These are phyloP conservation scores for Naganishia albida DNA, from an alignment of 1,284 basidiomycete genomes.

Conservation along the genomic window DNA sequence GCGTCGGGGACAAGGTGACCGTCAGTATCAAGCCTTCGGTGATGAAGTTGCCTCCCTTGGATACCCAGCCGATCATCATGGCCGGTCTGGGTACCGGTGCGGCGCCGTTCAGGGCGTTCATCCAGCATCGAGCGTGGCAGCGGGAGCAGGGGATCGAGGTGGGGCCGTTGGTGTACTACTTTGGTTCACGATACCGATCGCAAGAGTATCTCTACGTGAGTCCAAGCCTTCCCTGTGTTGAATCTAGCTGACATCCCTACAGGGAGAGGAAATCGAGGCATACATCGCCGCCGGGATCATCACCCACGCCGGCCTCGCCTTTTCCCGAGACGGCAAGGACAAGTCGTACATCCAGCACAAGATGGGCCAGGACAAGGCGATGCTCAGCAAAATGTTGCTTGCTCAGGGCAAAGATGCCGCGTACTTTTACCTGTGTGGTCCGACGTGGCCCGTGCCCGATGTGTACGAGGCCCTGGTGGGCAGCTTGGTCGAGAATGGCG, in stretches of 20 bases:
- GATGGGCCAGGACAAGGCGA: constrained; percentile 85
- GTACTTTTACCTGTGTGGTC: constrained; percentile 95
- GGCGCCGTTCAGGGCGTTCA: constrained; percentile 97
- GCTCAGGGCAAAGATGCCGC: constrained; percentile 59
- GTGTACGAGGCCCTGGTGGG: constrained; percentile 88
- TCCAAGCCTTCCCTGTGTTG: background rate
- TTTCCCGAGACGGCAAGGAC: constrained; percentile 87
- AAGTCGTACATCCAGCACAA: constrained; percentile 99
- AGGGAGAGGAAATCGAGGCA: constrained; percentile 59
- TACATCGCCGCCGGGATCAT: constrained; percentile 78
- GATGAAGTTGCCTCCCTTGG: constrained; percentile 91
- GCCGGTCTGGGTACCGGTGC: constrained; percentile 95
- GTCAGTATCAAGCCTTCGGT: constrained; percentile 98
- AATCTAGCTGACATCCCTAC: too few species aligned
- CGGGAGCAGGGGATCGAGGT: constrained; percentile 72
- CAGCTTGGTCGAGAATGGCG: constrained; percentile 72
- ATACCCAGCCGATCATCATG: constrained; percentile 93
- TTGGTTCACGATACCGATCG: constrained; percentile 91
- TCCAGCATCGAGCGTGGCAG: constrained; percentile 89
- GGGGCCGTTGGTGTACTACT: constrained; percentile 95
- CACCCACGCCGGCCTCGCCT: constrained; percentile 87
- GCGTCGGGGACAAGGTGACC: constrained; percentile 87
- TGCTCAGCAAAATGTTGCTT: constrained; percentile 70
- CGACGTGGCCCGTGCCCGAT: constrained; percentile 98
- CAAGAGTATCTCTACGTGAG: constrained; percentile 95